phyloP scores from a whole-genome alignment of 805 yeast genomes.

The Yamadazyma insecticola region DNA sequence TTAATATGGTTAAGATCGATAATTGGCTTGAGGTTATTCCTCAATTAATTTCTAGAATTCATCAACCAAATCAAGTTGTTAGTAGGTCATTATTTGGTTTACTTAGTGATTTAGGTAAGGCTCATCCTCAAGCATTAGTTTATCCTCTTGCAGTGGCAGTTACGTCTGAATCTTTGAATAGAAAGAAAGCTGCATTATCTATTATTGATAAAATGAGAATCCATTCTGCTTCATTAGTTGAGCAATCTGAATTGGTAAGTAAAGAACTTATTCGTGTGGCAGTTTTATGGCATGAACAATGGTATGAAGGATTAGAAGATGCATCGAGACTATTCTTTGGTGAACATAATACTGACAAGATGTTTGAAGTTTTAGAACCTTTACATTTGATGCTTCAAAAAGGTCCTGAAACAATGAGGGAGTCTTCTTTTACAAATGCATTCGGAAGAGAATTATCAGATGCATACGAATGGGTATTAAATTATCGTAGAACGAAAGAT shows the following conservation, averaged over 20 bases:
- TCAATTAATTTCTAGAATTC: constrained; percentile 92
- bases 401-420: constrained; percentile 91
- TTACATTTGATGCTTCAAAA: constrained; percentile 77
- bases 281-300: constrained; percentile 93
- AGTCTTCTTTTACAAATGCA: constrained; percentile 85
- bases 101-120: constrained; percentile 83
- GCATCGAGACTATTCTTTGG: constrained; percentile 92
- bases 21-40: constrained; percentile 96
- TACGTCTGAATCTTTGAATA: constrained; percentile 82
- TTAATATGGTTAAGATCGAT: constrained; percentile 81
- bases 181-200: constrained; percentile 87
- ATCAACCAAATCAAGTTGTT: constrained; percentile 86
- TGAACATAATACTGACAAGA: constrained; percentile 89
- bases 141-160: constrained; percentile 95
- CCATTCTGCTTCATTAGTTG: constrained; percentile 80
- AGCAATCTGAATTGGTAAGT: constrained; percentile 92
- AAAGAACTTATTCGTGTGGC: constrained; percentile 91
- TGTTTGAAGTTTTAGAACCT: constrained; percentile 89
- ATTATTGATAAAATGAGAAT: constrained; percentile 89
- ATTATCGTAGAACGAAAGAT: constrained; percentile 81
- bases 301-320: constrained; percentile 97
- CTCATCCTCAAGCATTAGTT: constrained; percentile 95
- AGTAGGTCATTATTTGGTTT: constrained; percentile 75
- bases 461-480: constrained; percentile 90
- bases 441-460: constrained; percentile 90